Evolutionary conservation across 257 asterid species (phyloP).

Genomic region (Dorcoceras hygrometricum): DNA sequence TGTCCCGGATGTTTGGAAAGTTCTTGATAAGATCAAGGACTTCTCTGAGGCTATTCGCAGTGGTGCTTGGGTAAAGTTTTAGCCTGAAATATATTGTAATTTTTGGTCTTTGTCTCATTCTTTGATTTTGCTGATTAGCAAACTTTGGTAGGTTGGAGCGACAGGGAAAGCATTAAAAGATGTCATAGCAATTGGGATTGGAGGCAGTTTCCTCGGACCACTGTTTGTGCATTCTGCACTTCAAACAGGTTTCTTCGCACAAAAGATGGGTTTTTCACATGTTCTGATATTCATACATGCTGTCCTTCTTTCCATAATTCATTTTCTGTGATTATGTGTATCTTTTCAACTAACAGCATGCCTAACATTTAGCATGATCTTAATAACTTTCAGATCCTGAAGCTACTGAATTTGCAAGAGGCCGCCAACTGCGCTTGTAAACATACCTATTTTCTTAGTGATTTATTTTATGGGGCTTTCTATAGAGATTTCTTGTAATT

Average conservation of each 20-base stretch:
- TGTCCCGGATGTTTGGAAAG: slow-evolving; percentile 97
- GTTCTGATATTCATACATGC: neutral
- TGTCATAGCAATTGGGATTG: slow-evolving; percentile 92
- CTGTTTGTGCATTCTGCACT: slow-evolving; percentile 97
- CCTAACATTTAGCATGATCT: slow-evolving; percentile 22
- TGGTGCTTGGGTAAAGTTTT: slow-evolving; percentile 90
- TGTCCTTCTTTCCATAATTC: slow-evolving; percentile 16
- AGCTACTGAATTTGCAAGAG: slow-evolving; percentile 73
- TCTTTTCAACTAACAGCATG: slow-evolving; percentile 8
- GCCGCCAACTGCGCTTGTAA: slow-evolving; percentile 92
- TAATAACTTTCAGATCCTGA: slow-evolving; percentile 64
- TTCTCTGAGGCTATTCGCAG: slow-evolving; percentile 91
- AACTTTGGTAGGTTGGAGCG: slow-evolving; percentile 73
- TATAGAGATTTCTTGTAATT: slow-evolving; percentile 17
- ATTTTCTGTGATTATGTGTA: slow-evolving; percentile 12
- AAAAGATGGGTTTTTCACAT: slow-evolving; percentile 8
- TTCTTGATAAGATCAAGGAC: slow-evolving; percentile 85
- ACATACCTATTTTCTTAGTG: slow-evolving; percentile 29
- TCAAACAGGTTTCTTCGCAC: slow-evolving; percentile 68
- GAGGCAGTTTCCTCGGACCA: slow-evolving; percentile 99
- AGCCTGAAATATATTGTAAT: slow-evolving; percentile 11
- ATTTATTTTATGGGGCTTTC: slow-evolving; percentile 10
- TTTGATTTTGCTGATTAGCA: slow-evolving; percentile 17
- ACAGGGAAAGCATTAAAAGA: slow-evolving; percentile 89
- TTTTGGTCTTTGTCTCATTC: slow-evolving; percentile 15